Conservation (phyloP, 331 rosid species). For the Malus hybrid region DNA sequence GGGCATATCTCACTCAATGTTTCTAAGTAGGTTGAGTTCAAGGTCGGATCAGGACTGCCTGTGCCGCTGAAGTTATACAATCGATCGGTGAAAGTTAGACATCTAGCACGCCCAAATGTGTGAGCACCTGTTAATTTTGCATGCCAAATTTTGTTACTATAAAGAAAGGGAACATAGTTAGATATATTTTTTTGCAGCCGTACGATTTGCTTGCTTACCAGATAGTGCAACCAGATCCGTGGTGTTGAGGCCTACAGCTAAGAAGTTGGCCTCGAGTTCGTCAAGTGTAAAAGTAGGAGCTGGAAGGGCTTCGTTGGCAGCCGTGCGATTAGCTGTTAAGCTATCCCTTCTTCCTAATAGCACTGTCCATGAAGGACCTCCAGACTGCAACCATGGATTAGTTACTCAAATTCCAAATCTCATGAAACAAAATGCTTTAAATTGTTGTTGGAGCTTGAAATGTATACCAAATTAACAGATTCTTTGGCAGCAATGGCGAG, state of each 20-base stretch:
- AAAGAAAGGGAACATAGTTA: neutral
- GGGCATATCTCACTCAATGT: slow-evolving; percentile 6
- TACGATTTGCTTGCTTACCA: slow-evolving; percentile 18
- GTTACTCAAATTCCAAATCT: neutral
- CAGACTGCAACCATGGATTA: slow-evolving; percentile 19
- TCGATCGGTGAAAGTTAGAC: neutral
- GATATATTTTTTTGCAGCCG: no score
- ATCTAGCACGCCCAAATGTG: slow-evolving; percentile 24
- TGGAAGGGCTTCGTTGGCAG: slow-evolving; percentile 37
- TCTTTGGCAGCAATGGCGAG: slow-evolving; percentile 42
- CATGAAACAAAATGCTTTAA: neutral
- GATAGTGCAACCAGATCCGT: slow-evolving; percentile 62
- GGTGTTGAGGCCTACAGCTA: slow-evolving; percentile 24
- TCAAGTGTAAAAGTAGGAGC: slow-evolving; percentile 11
- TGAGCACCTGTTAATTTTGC: slow-evolving; percentile 20
- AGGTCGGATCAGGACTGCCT: slow-evolving; percentile 8
- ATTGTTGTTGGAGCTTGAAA: neutral
- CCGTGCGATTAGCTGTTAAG: slow-evolving; percentile 41
- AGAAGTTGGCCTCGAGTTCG: slow-evolving; percentile 1
- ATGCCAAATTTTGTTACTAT: neutral
- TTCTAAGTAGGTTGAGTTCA: slow-evolving; percentile 18
- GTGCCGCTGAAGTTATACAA: slow-evolving; percentile 2
- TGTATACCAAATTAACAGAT: slow-evolving; percentile 26
- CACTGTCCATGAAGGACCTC: slow-evolving; percentile 35
- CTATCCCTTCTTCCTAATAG: slow-evolving; percentile 65